A percentile compares a stretch with the other conserved stretches of the same genome.
Evolutionary conservation across 108 stramenopile species (phyloP).

Genomic region (Thalassiosira profunda): DNA sequence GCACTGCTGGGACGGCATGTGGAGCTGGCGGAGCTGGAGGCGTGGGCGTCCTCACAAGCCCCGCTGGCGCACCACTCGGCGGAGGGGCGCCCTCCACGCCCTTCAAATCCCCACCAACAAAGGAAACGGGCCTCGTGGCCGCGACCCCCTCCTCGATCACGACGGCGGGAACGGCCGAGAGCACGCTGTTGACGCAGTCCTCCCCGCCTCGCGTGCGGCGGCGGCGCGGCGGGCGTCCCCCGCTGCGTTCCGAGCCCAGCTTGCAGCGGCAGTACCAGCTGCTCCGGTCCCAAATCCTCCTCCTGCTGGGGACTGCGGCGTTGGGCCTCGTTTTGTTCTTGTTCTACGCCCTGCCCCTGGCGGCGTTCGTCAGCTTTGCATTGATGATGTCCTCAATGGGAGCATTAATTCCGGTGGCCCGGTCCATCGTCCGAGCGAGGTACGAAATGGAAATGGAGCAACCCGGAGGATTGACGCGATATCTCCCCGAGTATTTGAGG

Average conservation of each 20-base stretch:
- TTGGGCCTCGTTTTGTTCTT: conserved; percentile 40
- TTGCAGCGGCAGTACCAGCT: conserved; percentile 34
- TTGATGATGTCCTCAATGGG: conserved; percentile 29
- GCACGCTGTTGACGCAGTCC: conserved; percentile 25
- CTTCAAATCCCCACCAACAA: conserved; percentile 23
- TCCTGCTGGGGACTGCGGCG: conserved; percentile 26
- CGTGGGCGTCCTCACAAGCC: background rate
- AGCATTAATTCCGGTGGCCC: conserved; percentile 37
- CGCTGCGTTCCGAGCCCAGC: background rate
- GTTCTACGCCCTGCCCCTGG: conserved; percentile 39
- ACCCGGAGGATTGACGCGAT: conserved; percentile 29
- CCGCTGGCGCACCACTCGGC: background rate
- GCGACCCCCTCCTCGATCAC: conserved; percentile 29
- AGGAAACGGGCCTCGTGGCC: conserved; percentile 1
- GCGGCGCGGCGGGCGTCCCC: conserved; percentile 4
- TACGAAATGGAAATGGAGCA: conserved; percentile 46
- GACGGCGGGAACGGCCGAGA: conserved; percentile 40
- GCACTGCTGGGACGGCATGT: background rate
- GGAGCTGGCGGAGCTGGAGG: background rate
- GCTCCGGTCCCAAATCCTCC: conserved; percentile 25
- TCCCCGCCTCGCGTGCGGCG: conserved; percentile 9
- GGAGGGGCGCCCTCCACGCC: conserved; percentile 16
- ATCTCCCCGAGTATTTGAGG: conserved; percentile 59
- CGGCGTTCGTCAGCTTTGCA: conserved; percentile 28
- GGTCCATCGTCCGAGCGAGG: conserved; percentile 17